Conservation (phyloP, 2,329 filamentous ascomycete species). For the Microsporum audouinii region DNA sequence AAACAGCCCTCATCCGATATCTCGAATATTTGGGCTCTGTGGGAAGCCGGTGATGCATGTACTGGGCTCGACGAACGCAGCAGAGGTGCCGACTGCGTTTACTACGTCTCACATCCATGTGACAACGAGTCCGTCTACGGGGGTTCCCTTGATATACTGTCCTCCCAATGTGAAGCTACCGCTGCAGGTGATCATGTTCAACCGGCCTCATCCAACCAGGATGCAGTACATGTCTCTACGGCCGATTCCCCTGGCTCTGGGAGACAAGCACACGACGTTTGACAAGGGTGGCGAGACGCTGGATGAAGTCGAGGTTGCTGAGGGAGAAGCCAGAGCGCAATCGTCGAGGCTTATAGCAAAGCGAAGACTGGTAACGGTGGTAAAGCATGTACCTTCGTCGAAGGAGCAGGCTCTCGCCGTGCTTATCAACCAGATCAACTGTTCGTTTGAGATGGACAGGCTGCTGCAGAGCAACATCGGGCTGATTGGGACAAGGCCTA, state of each 20-base stretch:
- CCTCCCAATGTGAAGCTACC: constrained; percentile 52
- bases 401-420: constrained; percentile 71
- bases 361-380: constrained; percentile 74
- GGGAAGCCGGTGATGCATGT: constrained; percentile 74
- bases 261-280: constrained; percentile 48
- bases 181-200: constrained; percentile 80
- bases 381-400: constrained; percentile 61
- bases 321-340: constrained; percentile 55
- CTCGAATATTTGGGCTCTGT: constrained; percentile 72
- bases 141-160: constrained; percentile 63
- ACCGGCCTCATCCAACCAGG: constrained; percentile 67
- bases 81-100: constrained; percentile 37
- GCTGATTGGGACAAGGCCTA: constrained; percentile 68
- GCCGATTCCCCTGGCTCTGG: constrained; percentile 78
- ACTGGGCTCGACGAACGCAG: constrained; percentile 66
- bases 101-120: constrained; percentile 60
- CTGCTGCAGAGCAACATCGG: constrained; percentile 81
- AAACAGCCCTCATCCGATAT: constrained; percentile 66
- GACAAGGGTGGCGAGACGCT: constrained; percentile 28
- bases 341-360: constrained; percentile 67
- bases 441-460: constrained; percentile 77
- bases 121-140: constrained; percentile 40
- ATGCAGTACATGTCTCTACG: constrained; percentile 96
- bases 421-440: constrained; percentile 91
- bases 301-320: constrained; percentile 56